Percentiles rank a stretch among this genome's conserved stretches.
Evolutionary conservation across 371 early-diverging fungal species (phyloP).

Genomic region (Lichtheimia hyalospora): DNA sequence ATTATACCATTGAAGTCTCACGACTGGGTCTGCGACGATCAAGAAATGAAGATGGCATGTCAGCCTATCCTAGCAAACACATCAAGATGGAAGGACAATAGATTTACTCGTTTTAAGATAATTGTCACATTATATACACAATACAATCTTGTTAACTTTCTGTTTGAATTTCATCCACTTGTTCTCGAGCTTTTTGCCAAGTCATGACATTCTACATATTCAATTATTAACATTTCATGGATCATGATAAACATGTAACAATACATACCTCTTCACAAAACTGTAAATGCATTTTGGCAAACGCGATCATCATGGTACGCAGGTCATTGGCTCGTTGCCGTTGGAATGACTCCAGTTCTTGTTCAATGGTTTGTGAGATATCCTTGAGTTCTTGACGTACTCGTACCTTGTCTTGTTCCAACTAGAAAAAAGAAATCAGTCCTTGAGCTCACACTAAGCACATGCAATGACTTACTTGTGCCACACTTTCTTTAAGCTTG

Average conservation of each 20-base stretch:
- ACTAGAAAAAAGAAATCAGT: constrained; percentile 16
- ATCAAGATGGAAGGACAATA: constrained; percentile 11
- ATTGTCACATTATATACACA: constrained; percentile 20
- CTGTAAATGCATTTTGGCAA: constrained; percentile 74
- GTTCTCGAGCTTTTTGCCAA: constrained; percentile 22
- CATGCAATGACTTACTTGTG: constrained; percentile 33
- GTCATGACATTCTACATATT: constrained; percentile 21
- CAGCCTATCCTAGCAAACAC: constrained; percentile 5
- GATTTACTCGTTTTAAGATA: constrained; percentile 63
- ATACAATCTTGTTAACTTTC: neutral
- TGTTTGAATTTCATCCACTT: constrained; percentile 9
- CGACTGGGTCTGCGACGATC: constrained; percentile 8
- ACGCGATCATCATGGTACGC: constrained; percentile 67
- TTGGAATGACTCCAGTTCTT: constrained; percentile 86
- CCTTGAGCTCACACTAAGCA: neutral
- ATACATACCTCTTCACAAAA: constrained; percentile 69
- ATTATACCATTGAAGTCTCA: constrained; percentile 11
- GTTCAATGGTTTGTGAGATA: constrained; percentile 72
- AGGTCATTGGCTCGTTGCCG: constrained; percentile 79
- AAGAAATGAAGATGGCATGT: constrained; percentile 3
- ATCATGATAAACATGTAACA: neutral
- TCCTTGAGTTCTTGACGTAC: constrained; percentile 65
- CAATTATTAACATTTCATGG: neutral
- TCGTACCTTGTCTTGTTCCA: constrained; percentile 67
- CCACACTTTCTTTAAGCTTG: constrained; percentile 73